Conservation (phyloP, 1,284 basidiomycete species). For the Sphaerobolus stellatus region DNA sequence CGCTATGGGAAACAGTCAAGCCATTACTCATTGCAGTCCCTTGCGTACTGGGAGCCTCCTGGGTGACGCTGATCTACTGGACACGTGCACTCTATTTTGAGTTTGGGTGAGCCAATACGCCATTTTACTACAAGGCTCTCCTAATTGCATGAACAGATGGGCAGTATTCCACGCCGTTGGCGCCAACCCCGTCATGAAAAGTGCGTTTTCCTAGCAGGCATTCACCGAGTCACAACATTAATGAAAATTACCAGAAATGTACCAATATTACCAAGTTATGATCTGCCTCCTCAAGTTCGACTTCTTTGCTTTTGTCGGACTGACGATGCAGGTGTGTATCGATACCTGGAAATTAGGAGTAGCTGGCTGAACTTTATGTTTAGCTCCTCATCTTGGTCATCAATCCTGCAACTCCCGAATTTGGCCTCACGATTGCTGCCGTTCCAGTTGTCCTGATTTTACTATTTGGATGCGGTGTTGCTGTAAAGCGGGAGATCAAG, state of each 20-base stretch:
- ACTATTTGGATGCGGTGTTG: slow-evolving; percentile 62
- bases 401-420: slow-evolving; percentile 60
- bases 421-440: slow-evolving; percentile 75
- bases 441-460: slow-evolving; percentile 76
- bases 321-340: slow-evolving; percentile 73
- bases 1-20: slow-evolving; percentile 45
- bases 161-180: slow-evolving; percentile 85
- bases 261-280: slow-evolving; percentile 81
- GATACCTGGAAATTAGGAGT: too few species aligned
- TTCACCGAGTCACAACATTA: too few species aligned
- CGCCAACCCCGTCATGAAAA: slow-evolving; percentile 76
- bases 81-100: slow-evolving; percentile 43
- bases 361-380: too few species aligned
- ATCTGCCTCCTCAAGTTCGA: slow-evolving; percentile 85
- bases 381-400: slow-evolving; percentile 80
- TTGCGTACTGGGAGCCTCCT: slow-evolving; percentile 37
- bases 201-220: slow-evolving; percentile 50
- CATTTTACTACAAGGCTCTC: not conserved
- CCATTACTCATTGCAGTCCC: slow-evolving; percentile 44
- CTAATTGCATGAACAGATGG: slow-evolving; percentile 50
- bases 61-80: slow-evolving; percentile 38
- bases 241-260: slow-evolving; percentile 79
- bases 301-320: slow-evolving; percentile 82
- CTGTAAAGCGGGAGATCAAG: slow-evolving; percentile 77
- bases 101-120: slow-evolving; percentile 49